Evolutionary conservation across 2,329 filamentous ascomycete genomes (phyloP).

Genomic region (Penicillium frequentans): DNA sequence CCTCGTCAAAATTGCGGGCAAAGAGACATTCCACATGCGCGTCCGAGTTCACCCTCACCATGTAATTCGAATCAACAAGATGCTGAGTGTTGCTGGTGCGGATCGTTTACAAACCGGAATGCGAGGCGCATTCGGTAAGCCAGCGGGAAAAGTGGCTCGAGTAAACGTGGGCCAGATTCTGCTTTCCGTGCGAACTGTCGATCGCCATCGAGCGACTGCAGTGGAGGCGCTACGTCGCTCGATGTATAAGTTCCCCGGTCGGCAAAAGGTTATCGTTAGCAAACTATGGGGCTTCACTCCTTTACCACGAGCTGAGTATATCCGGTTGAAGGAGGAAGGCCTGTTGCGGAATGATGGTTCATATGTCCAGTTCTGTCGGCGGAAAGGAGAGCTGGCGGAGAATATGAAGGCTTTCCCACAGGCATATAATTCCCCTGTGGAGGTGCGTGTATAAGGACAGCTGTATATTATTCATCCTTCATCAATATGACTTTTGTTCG

Average conservation of each 20-base stretch:
- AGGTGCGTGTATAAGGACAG: no score
- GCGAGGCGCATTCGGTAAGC: background rate
- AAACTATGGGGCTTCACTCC: no score
- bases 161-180: background rate
- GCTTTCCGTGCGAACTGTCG: background rate
- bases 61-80: background rate
- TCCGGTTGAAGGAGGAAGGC: no score
- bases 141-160: background rate
- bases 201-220: background rate
- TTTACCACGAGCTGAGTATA: no score
- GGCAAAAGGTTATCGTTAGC: slow-evolving; percentile 11
- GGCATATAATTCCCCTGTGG: no score
- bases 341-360: no score
- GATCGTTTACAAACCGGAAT: background rate
- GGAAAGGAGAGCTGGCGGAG: no score
- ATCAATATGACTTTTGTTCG: no score
- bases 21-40: background rate
- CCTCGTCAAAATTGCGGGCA: no score
- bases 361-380: no score
- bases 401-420: no score
- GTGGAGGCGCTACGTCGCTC: slow-evolving; percentile 4
- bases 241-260: slow-evolving; percentile 13
- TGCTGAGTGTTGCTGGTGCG: background rate
- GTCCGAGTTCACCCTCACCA: background rate
- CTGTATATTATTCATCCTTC: no score